Percentiles rank a stretch among this genome's conserved stretches.
Conservation (phyloP, 768 basidiomycete genomes). For the Sporobolomyces roseus region DNA sequence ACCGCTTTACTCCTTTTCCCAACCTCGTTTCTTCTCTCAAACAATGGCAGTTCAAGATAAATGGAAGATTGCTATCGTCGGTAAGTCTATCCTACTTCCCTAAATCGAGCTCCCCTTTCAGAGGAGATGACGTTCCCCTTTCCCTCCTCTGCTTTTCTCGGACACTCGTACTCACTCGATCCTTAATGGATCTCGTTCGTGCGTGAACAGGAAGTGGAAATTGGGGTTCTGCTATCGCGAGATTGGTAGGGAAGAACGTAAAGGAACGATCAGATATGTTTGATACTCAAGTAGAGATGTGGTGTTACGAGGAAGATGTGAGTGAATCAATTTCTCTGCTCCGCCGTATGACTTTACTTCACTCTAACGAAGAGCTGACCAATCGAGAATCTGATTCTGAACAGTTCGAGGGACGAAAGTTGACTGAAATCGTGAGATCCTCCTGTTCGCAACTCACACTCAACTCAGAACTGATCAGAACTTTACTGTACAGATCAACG, state of each 20-base stretch:
- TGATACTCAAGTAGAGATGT: slow-evolving; percentile 52
- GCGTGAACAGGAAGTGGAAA: slow-evolving; percentile 26
- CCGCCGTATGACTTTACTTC: too few relatives aligned
- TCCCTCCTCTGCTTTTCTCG: not conserved
- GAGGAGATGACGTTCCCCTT: not conserved
- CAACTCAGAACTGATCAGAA: not conserved
- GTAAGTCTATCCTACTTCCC: slow-evolving; percentile 16
- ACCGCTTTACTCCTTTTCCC: not conserved
- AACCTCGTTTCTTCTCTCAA: not conserved
- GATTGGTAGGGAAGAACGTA: slow-evolving; percentile 50
- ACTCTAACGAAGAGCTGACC: slow-evolving; percentile 43
- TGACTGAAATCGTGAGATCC: slow-evolving; percentile 49
- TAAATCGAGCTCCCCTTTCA: too few relatives aligned
- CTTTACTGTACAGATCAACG: slow-evolving; percentile 48
- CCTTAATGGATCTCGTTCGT: not conserved
- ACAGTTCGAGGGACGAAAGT: slow-evolving; percentile 41
- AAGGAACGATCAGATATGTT: slow-evolving; percentile 48
- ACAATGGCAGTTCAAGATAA: slow-evolving; percentile 27
- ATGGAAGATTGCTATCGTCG: slow-evolving; percentile 43
- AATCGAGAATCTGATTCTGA: not conserved
- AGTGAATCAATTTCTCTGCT: slow-evolving; percentile 39
- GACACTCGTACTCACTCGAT: not conserved
- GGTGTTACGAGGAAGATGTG: slow-evolving; percentile 54
- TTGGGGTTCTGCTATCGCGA: slow-evolving; percentile 52
- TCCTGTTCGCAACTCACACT: not conserved